Base-by-base conservation (phyloP, 2,329 filamentous ascomycete genomes). In the Neoscytalidium dimidiatum region DNA sequence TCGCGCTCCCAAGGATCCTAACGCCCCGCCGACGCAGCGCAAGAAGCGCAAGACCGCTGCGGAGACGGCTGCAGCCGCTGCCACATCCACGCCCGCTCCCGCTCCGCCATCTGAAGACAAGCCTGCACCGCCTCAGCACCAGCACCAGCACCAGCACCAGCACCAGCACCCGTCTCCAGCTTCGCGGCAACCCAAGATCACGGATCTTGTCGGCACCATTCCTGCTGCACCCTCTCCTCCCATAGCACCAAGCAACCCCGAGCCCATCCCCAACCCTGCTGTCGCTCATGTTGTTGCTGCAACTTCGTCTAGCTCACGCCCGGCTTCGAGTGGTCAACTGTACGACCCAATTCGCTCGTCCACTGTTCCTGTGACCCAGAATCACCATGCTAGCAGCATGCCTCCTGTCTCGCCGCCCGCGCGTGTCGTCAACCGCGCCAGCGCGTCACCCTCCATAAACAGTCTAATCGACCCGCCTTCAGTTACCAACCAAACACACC, bases 271-370 rank as follows among this genome's bases (percentile, higher is more conserved):
- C 69, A 77, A 77, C 64, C 74, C 75, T 48, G 75, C 70, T 41
- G 69, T 76, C 44, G 75, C 72, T 31, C 72, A 77, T 67, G 73
- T 79, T 71, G 71, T 77, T 78, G 49, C 83, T 78, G 66, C 82
- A 76, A 43, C 81, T 41, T 80, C 81, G 13, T 79, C 81, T 57
- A 81, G 81, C 66, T 81, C 82, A 61, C 78, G 83, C 65, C 82
- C 80, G 68, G 76, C 90, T 57, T 88, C 89, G 14, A 91, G 90
- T 72, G 90, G 92, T 48, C 91, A 92, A 72, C 92, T 90, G 71
- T 97, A 95, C 79, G 94, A 97, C 76, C 94, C 94, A 0, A 93
- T 97, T 68, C 87, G 94, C 52, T 92, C 86, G 5, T 86, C 90
- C 63, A 64, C 69, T 67, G 62, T 78, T 67, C 67, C 74, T 70